Evolutionary conservation across 1,284 basidiomycete species (phyloP).

Genomic region (Boletus albobrunnescens): DNA sequence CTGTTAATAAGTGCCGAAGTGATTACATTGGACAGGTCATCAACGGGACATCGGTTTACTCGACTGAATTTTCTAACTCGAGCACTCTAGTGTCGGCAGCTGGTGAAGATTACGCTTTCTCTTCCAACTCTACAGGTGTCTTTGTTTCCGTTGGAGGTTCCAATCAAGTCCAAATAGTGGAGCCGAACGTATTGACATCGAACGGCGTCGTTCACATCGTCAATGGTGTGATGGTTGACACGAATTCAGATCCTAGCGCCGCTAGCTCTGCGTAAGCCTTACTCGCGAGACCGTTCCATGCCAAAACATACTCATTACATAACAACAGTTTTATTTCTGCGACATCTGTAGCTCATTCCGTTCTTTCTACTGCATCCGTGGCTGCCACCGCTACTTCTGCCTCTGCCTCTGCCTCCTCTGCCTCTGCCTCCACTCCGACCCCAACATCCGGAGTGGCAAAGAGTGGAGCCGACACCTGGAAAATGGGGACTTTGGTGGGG

Average conservation of each 20-base stretch:
- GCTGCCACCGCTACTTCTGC: not conserved
- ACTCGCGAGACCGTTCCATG: not conserved
- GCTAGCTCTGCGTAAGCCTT: constrained; percentile 55
- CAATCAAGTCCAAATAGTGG: constrained; percentile 54
- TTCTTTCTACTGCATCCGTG: constrained; percentile 22
- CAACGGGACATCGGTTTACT: constrained; percentile 69
- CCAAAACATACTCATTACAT: not conserved
- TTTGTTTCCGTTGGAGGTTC: constrained; percentile 53
- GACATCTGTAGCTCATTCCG: constrained; percentile 33
- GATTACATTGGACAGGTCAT: constrained; percentile 43
- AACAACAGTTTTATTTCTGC: constrained; percentile 27
- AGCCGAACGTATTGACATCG: constrained; percentile 58
- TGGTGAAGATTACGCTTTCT: constrained; percentile 55
- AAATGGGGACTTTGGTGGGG: constrained; percentile 3
- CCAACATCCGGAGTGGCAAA: constrained; percentile 1
- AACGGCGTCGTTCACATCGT: constrained; percentile 78
- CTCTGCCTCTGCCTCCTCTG: not conserved
- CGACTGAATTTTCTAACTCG: constrained; percentile 40
- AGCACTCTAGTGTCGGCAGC: constrained; percentile 51
- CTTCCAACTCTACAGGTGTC: constrained; percentile 55
- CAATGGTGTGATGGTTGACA: constrained; percentile 59
- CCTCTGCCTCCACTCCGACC: not conserved
- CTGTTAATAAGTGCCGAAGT: not conserved
- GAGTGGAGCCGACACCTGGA: not conserved
- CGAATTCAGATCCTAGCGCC: constrained; percentile 43